These are phyloP conservation scores for Phytophthora vignae DNA, from an alignment of 352 stramenopile genomes.

Conservation along the genomic window DNA sequence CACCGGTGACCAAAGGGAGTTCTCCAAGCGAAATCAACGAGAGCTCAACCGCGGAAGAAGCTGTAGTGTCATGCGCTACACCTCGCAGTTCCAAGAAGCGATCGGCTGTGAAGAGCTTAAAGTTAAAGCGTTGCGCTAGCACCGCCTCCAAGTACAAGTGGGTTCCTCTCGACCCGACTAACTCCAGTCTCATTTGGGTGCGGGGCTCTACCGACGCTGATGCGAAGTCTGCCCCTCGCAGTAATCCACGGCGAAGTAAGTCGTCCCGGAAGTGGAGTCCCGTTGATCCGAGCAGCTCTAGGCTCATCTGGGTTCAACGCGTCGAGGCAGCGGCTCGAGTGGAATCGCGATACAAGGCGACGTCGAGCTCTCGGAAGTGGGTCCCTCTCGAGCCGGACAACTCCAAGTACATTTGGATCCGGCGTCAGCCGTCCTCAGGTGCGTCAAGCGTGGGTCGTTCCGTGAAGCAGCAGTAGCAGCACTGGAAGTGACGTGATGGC, in stretches of 20 bases:
- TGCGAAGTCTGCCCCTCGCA: slow-evolving; percentile 16
- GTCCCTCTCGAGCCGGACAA: slow-evolving; percentile 20
- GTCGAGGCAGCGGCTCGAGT: slow-evolving; percentile 17
- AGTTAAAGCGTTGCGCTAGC: slow-evolving; percentile 1
- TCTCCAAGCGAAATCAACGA: not conserved
- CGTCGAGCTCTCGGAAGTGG: slow-evolving; percentile 20
- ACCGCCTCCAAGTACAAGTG: slow-evolving; percentile 10
- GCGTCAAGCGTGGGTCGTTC: not conserved
- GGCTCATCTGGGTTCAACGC: slow-evolving; percentile 30
- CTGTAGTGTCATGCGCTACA: not conserved
- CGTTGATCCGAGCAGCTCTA: slow-evolving; percentile 27
- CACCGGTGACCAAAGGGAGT: not conserved
- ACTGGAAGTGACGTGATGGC: not conserved
- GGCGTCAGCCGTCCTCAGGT: slow-evolving; percentile 1
- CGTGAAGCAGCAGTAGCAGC: slow-evolving; percentile 1
- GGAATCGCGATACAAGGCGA: slow-evolving; percentile 31
- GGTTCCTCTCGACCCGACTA: slow-evolving; percentile 30
- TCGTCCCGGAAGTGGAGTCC: slow-evolving; percentile 20
- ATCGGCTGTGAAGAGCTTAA: not conserved
- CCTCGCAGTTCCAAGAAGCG: slow-evolving; percentile 5
- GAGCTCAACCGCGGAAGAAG: not conserved
- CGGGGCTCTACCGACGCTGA: slow-evolving; percentile 1
- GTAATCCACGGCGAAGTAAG: slow-evolving; percentile 15
- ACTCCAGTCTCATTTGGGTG: slow-evolving; percentile 33
- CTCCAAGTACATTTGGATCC: slow-evolving; percentile 24